phyloP scores from a whole-genome alignment of 2,329 filamentous ascomycete species.

The Myotisia sp. region DNA sequence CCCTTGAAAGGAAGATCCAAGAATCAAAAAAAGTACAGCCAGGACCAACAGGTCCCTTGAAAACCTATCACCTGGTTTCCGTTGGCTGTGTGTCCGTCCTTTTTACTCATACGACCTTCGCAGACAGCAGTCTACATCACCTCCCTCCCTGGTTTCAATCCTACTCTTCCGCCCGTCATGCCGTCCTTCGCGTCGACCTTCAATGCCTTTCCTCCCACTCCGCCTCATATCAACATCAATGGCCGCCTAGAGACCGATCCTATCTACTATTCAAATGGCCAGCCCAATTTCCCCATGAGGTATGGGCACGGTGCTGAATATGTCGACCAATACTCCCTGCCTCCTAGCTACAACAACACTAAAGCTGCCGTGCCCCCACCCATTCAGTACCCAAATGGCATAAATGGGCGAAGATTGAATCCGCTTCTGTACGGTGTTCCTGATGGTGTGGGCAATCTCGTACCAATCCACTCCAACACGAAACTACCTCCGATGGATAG shows the following conservation, averaged over 20 bases:
- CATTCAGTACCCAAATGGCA: too few species aligned
- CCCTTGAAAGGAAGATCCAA: too few species aligned
- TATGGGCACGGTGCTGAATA: conserved; percentile 33
- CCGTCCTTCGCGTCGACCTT: conserved; percentile 29
- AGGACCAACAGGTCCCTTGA: too few species aligned
- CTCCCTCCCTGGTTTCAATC: conserved; percentile 22
- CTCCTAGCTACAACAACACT: conserved; percentile 19
- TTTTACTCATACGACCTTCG: too few species aligned
- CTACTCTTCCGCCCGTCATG: conserved; percentile 19
- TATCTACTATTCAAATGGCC: conserved; percentile 26
- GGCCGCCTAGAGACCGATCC: conserved; percentile 26
- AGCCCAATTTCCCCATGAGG: conserved; percentile 28
- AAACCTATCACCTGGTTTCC: conserved; percentile 1
- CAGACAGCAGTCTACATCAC: conserved; percentile 27
- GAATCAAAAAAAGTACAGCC: too few species aligned
- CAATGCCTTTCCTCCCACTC: conserved; percentile 30
- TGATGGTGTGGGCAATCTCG: too few species aligned
- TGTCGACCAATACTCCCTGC: conserved; percentile 33
- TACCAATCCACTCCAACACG: too few species aligned
- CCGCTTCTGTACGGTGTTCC: too few species aligned
- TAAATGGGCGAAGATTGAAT: too few species aligned
- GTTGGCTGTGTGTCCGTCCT: too few species aligned
- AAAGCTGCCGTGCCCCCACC: not conserved
- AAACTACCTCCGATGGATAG: conserved; percentile 29
- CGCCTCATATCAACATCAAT: conserved; percentile 26